Conservation (phyloP, 2,329 filamentous ascomycete species). For the Boeremia exigua region DNA sequence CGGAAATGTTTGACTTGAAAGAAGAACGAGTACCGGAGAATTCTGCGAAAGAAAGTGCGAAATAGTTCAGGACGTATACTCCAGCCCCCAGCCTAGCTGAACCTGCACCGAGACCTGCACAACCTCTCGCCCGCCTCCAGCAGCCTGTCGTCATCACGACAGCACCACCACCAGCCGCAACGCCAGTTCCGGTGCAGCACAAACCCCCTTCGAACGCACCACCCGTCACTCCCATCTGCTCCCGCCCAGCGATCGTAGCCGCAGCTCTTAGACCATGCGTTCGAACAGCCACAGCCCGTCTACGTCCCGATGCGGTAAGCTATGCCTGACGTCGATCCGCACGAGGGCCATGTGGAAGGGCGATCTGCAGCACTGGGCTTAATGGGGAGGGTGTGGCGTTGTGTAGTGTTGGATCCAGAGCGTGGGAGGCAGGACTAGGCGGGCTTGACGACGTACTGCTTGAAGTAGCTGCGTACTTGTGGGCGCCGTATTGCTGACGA, state of each 20-base stretch:
- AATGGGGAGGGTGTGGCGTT: not conserved
- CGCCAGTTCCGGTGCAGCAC: not conserved
- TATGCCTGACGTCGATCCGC: conserved; percentile 6
- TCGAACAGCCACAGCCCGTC: conserved; percentile 1
- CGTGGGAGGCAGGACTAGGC: not conserved
- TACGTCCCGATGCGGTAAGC: conserved; percentile 1
- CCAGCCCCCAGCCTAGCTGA: not conserved
- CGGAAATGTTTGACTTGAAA: not conserved
- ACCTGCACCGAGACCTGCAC: not conserved
- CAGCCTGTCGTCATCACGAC: conserved; percentile 6
- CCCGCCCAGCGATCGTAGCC: not conserved
- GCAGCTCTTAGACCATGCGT: conserved; percentile 2
- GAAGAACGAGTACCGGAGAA: not conserved
- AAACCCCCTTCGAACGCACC: not conserved
- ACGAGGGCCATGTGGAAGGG: conserved; percentile 3
- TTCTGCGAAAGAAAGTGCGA: not conserved
- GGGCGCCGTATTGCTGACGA: not conserved
- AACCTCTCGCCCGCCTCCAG: not conserved
- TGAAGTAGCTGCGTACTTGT: not conserved
- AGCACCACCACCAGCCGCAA: no score
- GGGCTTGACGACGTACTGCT: not conserved
- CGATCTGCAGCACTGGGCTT: not conserved
- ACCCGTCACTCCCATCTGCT: conserved; percentile 1
- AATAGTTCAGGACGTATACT: not conserved
- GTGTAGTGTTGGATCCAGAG: not conserved